Percentiles rank a stretch among this genome's conserved stretches.
phyloP scores from a whole-genome alignment of 768 basidiomycete species.

The Tylopilus subfusipes region DNA sequence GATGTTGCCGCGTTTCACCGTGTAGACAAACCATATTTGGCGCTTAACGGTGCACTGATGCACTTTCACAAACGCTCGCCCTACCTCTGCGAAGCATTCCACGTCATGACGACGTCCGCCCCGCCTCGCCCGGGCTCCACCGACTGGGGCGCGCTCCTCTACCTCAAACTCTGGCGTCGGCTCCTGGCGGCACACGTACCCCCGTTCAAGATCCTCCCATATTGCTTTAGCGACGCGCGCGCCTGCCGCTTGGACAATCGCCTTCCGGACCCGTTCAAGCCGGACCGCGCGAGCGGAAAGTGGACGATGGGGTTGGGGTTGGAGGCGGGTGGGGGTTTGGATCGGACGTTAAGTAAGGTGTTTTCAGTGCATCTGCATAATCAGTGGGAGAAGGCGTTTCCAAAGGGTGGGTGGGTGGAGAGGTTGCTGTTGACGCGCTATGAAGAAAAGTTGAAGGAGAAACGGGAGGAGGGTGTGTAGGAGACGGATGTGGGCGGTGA shows the following conservation, averaged over 20 bases:
- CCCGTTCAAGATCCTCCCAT: conserved; percentile 91
- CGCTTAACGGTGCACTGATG: conserved; percentile 93
- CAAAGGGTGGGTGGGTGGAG: conserved; percentile 82
- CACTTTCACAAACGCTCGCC: conserved; percentile 88
- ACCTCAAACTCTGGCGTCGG: conserved; percentile 86
- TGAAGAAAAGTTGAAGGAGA: conserved; percentile 35
- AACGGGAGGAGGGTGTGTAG: background rate
- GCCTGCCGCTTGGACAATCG: conserved; percentile 92
- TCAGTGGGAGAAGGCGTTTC: conserved; percentile 90
- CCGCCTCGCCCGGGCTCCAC: conserved; percentile 76
- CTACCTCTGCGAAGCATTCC: conserved; percentile 95
- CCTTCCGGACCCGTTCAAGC: conserved; percentile 85
- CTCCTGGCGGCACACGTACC: conserved; percentile 67
- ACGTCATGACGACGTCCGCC: conserved; percentile 75
- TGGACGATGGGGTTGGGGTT: conserved; percentile 69
- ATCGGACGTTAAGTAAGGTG: conserved; percentile 59
- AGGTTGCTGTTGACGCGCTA: conserved; percentile 67
- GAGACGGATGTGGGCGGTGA: background rate
- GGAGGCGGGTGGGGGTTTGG: conserved; percentile 60
- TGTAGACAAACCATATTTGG: conserved; percentile 66
- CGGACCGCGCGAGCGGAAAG: conserved; percentile 47
- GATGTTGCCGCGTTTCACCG: background rate
- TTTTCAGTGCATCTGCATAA: conserved; percentile 94
- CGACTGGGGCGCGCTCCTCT: conserved; percentile 92
- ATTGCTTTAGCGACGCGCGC: conserved; percentile 90